Conservation (phyloP, 2,329 filamentous ascomycete species). For the Rutstroemia sp. region DNA sequence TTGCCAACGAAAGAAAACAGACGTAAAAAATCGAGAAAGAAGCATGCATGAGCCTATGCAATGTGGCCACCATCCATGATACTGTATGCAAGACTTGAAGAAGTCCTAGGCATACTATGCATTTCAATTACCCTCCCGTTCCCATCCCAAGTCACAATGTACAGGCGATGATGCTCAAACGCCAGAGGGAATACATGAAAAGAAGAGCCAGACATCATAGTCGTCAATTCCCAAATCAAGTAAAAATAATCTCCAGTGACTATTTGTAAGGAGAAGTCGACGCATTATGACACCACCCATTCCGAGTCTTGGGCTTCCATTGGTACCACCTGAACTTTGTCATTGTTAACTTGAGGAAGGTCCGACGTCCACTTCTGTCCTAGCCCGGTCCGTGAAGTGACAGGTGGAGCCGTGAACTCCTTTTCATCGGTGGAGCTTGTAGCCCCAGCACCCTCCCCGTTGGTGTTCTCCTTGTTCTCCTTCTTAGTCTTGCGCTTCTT, state of each 20-base stretch:
- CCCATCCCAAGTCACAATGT: conserved; percentile 4
- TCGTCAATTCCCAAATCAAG: background rate
- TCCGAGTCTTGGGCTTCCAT: conserved; percentile 23
- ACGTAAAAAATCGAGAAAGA: background rate
- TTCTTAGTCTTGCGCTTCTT: conserved; percentile 24
- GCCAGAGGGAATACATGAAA: conserved; percentile 9
- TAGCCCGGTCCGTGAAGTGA: conserved; percentile 15
- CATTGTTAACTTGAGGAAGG: conserved; percentile 14
- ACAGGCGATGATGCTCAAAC: conserved; percentile 9
- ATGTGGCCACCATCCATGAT: conserved; percentile 9
- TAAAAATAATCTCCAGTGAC: background rate
- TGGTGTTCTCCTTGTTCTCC: conserved; percentile 24
- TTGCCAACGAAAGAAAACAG: background rate
- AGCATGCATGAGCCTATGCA: conserved; percentile 8
- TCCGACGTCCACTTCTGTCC: conserved; percentile 21
- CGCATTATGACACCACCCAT: conserved; percentile 26
- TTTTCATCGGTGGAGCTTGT: conserved; percentile 16
- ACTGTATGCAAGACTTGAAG: conserved; percentile 5
- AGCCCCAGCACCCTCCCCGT: conserved; percentile 1
- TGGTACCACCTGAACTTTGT: conserved; percentile 16
- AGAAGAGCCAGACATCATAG: background rate
- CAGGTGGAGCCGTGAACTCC: conserved; percentile 17
- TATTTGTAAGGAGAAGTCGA: background rate
- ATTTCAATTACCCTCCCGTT: conserved; percentile 2
- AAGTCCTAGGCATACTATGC: conserved; percentile 5